Base-by-base conservation (phyloP, 2,329 filamentous ascomycete species). In the Dactylonectria estremocensis region DNA sequence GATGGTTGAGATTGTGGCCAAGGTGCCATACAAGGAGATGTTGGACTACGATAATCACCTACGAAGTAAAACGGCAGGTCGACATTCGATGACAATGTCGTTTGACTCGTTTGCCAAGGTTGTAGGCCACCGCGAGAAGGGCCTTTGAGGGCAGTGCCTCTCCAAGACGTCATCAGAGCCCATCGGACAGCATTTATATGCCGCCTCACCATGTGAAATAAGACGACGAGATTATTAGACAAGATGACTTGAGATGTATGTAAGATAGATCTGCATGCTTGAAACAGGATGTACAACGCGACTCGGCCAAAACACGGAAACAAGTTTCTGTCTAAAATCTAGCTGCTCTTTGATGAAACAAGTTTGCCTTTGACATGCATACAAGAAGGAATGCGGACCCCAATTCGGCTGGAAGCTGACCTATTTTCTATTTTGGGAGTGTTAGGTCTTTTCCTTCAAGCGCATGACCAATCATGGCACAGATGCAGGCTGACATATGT, bases 21-120 rank as follows among this genome's bases (percentile, higher is more conserved):
- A 93, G 75, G 95, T 98, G 31, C 96, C 96, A 35, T 86, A 98
- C 75, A 97, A 96, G 82, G 95, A 98, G 81, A 98, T 98, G 94
- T 91, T 98, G 40, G 93, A 95, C 48, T 99, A 98, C 80, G 85
- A 98, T 74, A 94, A 94, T 79, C 93, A 97, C 78, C 82, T 99
- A 70, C 87, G 96, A 59, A 95, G 94, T 81, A 87, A 97, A 84
- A 99, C 95, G 3, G 93, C 92, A 3, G 96, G 96, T 0, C 87
- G 96, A 2, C 88, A 90, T 76, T 84, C 86, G 5, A 83, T 90
- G 78, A 88, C 86, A 1, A 87, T 90, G 87, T 83, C 86, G 4
- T 85, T 89, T 73, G 87, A 89, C 69, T 87, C 84, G 7, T 89
- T 90, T 72, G 87, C 88, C 57, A 80, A 82, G 57, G 87, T 90